Evolutionary conservation across 495 filamentous ascomycete species (phyloP).

Genomic region (Sabuloglossum arenarium): DNA sequence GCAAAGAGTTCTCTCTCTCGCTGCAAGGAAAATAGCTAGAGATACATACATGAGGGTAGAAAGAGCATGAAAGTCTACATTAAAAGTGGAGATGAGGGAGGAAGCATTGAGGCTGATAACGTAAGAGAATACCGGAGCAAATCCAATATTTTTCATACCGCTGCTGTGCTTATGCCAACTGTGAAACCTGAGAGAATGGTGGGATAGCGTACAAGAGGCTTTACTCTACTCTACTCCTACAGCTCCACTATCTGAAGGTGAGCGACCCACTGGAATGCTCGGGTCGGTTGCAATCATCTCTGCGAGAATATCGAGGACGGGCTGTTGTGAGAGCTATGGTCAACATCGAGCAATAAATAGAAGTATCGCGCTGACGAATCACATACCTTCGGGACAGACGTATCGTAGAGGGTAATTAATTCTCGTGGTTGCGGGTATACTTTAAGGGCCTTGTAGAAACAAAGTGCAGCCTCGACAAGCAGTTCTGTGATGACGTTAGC

Average conservation of each 20-base stretch:
- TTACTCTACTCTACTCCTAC: slow-evolving; percentile 1
- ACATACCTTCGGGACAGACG: slow-evolving; percentile 74
- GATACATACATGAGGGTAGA: neutral
- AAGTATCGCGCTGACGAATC: neutral
- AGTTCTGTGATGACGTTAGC: neutral
- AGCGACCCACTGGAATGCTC: slow-evolving; percentile 33
- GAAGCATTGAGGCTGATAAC: neutral
- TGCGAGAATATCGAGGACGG: slow-evolving; percentile 81
- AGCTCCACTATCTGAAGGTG: neutral
- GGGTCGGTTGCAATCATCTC: slow-evolving; percentile 93
- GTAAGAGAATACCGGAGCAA: neutral
- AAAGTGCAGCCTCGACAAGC: slow-evolving; percentile 62
- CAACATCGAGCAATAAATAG: neutral
- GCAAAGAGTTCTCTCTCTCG: too few relatives aligned
- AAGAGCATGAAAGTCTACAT: neutral
- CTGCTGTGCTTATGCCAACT: neutral
- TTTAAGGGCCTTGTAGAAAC: slow-evolving; percentile 95
- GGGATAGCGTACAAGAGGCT: neutral
- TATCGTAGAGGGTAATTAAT: slow-evolving; percentile 90
- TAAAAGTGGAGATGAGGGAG: neutral
- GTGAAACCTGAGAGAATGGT: neutral
- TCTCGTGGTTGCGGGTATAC: slow-evolving; percentile 89
- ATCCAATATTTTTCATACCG: neutral
- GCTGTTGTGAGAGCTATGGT: slow-evolving; percentile 22
- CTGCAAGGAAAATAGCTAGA: neutral